A percentile compares a stretch with the other conserved stretches of the same genome.
Evolutionary conservation across 2,329 filamentous ascomycete genomes (phyloP).

Genomic region (Fusarium chuoi): DNA sequence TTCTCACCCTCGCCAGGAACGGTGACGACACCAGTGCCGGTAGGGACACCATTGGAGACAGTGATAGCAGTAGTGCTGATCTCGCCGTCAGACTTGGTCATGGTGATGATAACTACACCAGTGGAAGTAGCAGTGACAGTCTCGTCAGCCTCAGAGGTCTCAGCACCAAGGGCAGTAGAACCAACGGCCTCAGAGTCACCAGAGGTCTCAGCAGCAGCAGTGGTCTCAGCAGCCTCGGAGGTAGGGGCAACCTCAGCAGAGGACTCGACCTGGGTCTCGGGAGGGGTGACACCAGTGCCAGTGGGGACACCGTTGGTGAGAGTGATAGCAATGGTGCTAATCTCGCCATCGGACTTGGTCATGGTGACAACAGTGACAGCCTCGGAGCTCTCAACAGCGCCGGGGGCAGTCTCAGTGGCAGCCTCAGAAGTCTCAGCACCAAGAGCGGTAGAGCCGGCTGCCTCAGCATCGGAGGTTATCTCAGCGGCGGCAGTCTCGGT

Average conservation of each 20-base stretch:
- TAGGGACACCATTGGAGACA: slow-evolving; percentile 20
- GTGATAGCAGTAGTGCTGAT: slow-evolving; percentile 27
- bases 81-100: slow-evolving; percentile 35
- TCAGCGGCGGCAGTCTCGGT: slow-evolving; percentile 18
- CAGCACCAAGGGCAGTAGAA: slow-evolving; percentile 13
- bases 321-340: slow-evolving; percentile 22
- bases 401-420: slow-evolving; percentile 6
- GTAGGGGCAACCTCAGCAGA: background rate
- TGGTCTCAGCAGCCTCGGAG: background rate
- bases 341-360: slow-evolving; percentile 33
- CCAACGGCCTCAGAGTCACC: background rate
- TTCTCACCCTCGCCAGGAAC: slow-evolving; percentile 12
- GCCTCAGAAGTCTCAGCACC: slow-evolving; percentile 31
- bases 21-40: slow-evolving; percentile 19
- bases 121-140: slow-evolving; percentile 7
- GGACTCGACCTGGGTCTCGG: background rate
- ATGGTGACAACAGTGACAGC: slow-evolving; percentile 30
- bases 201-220: slow-evolving; percentile 8
- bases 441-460: slow-evolving; percentile 11
- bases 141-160: slow-evolving; percentile 5
- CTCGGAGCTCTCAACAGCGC: slow-evolving; percentile 2
- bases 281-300: slow-evolving; percentile 22
- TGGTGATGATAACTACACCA: slow-evolving; percentile 21
- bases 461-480: slow-evolving; percentile 18
- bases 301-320: slow-evolving; percentile 27